These are phyloP conservation scores for Cordyceps farinosa DNA, from an alignment of 2,329 filamentous ascomycete species.

Conservation along the genomic window DNA sequence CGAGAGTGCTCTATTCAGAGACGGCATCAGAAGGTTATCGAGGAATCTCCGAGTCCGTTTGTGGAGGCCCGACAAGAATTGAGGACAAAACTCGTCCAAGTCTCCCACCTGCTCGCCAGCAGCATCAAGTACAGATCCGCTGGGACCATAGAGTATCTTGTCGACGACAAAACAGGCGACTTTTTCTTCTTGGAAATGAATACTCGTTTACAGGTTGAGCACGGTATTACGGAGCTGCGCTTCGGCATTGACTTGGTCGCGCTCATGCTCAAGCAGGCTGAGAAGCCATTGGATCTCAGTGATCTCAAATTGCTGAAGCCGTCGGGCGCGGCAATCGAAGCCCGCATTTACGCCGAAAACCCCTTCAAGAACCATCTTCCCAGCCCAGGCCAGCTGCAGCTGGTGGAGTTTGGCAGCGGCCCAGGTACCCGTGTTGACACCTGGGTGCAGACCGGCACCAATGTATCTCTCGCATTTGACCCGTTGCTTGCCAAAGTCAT, in stretches of 20 bases:
- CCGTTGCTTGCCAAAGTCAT: slow-evolving; percentile 58
- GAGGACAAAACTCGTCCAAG: background rate
- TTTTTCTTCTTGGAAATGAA: slow-evolving; percentile 47
- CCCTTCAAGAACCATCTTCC: slow-evolving; percentile 57
- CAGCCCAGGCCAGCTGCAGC: slow-evolving; percentile 55
- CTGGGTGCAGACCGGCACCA: slow-evolving; percentile 57
- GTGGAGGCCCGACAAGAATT: background rate
- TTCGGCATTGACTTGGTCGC: slow-evolving; percentile 71
- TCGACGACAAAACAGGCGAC: slow-evolving; percentile 28
- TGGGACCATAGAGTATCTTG: slow-evolving; percentile 41
- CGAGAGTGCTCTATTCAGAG: slow-evolving; percentile 45
- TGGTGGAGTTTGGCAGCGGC: slow-evolving; percentile 51
- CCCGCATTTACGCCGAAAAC: slow-evolving; percentile 45
- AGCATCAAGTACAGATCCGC: slow-evolving; percentile 31
- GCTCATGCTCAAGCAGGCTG: slow-evolving; percentile 37
- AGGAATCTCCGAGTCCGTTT: slow-evolving; percentile 30
- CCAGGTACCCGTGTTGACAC: slow-evolving; percentile 56
- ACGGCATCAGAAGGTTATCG: slow-evolving; percentile 45
- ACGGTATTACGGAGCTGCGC: slow-evolving; percentile 64
- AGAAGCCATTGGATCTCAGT: slow-evolving; percentile 18
- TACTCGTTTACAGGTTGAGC: slow-evolving; percentile 42
- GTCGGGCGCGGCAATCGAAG: slow-evolving; percentile 36
- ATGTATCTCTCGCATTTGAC: slow-evolving; percentile 55
- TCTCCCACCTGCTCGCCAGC: background rate
- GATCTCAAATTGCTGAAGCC: slow-evolving; percentile 18